Conservation (phyloP, 768 basidiomycete genomes). For the Panus rudis region DNA sequence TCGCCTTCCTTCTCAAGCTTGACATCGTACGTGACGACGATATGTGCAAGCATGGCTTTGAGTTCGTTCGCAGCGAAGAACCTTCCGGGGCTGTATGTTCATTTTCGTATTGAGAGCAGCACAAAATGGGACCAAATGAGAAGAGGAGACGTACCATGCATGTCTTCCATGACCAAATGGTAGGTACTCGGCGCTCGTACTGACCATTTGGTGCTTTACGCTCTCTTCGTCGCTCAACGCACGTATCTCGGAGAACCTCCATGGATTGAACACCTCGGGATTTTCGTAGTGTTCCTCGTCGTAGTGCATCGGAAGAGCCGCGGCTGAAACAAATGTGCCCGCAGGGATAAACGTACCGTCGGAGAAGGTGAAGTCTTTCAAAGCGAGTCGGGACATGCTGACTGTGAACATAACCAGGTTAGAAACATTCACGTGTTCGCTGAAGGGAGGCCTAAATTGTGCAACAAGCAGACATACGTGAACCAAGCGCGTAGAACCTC, state of each 20-base stretch:
- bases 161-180: constrained; percentile 20
- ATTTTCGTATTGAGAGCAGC: not conserved
- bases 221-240: constrained; percentile 13
- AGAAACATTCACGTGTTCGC: constrained; percentile 10
- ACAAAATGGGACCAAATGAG: not conserved
- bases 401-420: constrained; percentile 21
- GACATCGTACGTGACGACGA: constrained; percentile 18
- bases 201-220: constrained; percentile 22
- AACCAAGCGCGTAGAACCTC: constrained; percentile 18
- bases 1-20: constrained; percentile 13
- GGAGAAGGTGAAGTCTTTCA: constrained; percentile 25
- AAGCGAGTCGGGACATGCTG: constrained; percentile 13
- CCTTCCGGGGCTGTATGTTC: constrained; percentile 16
- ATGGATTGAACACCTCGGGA: constrained; percentile 33
- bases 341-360: constrained; percentile 31
- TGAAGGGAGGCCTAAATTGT: not conserved
- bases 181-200: constrained; percentile 25
- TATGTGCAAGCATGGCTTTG: constrained; percentile 18
- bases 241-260: constrained; percentile 30
- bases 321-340: constrained; percentile 31
- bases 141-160: constrained; percentile 15
- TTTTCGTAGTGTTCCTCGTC: constrained; percentile 38
- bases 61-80: constrained; percentile 21
- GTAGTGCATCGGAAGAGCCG: constrained; percentile 26
- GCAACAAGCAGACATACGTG: constrained; percentile 8